Evolutionary conservation across 2,329 filamentous ascomycete species (phyloP).

Genomic region (Xylariaceae sp.): DNA sequence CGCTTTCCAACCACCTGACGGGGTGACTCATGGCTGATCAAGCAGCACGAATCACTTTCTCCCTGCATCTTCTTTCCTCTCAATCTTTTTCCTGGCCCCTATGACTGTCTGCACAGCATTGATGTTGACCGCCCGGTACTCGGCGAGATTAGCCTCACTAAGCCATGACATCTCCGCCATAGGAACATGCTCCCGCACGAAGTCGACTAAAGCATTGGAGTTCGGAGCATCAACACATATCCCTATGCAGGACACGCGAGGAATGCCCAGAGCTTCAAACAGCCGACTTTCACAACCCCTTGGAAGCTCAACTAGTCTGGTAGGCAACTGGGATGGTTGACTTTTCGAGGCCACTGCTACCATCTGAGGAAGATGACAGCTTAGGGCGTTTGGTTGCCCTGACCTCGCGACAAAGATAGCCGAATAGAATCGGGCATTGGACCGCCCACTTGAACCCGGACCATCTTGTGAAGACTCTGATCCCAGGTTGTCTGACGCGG

Average conservation of each 20-base stretch:
- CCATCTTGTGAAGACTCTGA: not conserved
- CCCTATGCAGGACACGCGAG: constrained; percentile 60
- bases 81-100: constrained; percentile 34
- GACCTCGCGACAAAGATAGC: constrained; percentile 55
- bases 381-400: constrained; percentile 52
- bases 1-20: too few relatives aligned
- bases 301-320: constrained; percentile 58
- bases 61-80: not conserved
- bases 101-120: constrained; percentile 39
- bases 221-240: constrained; percentile 53
- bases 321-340: constrained; percentile 36
- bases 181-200: constrained; percentile 48
- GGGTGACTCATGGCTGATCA: too few relatives aligned
- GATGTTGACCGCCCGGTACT: constrained; percentile 45
- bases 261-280: constrained; percentile 52
- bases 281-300: constrained; percentile 54
- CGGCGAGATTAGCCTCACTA: constrained; percentile 37
- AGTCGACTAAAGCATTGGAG: constrained; percentile 51
- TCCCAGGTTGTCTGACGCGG: constrained; percentile 26
- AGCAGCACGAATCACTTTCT: not conserved
- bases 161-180: constrained; percentile 54
- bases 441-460: not conserved
- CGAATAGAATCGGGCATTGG: constrained; percentile 35
- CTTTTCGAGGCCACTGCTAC: constrained; percentile 45
- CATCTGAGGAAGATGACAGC: constrained; percentile 56